These are phyloP conservation scores for Tylopilus vinaceipallidus DNA, from an alignment of 768 basidiomycete genomes.

Conservation along the genomic window DNA sequence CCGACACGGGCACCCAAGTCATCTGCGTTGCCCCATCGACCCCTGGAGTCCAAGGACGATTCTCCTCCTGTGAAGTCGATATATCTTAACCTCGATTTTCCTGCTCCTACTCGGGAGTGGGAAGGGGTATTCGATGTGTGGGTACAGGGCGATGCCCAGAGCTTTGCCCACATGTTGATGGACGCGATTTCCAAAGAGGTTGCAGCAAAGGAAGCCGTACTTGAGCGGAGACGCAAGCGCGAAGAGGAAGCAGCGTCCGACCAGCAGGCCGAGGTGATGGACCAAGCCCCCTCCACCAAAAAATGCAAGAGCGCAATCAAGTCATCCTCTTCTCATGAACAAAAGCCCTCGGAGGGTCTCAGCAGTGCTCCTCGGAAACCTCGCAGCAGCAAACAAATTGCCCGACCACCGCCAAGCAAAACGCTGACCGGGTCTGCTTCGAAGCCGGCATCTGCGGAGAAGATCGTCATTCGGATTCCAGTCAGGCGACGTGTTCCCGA, in stretches of 20 bases:
- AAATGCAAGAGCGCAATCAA: slow-evolving; percentile 24
- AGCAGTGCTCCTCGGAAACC: slow-evolving; percentile 31
- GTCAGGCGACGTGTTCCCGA: slow-evolving; percentile 12
- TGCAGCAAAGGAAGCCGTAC: slow-evolving; percentile 49
- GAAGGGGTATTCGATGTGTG: slow-evolving; percentile 88
- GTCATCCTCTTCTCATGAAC: slow-evolving; percentile 18
- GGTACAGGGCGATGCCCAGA: slow-evolving; percentile 86
- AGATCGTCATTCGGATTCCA: slow-evolving; percentile 27
- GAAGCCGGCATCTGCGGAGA: slow-evolving; percentile 23
- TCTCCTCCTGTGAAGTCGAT: slow-evolving; percentile 61
- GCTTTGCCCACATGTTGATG: slow-evolving; percentile 62
- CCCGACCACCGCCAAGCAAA: slow-evolving; percentile 18
- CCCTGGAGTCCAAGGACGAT: slow-evolving; percentile 39
- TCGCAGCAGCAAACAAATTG: slow-evolving; percentile 20
- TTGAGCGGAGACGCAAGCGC: slow-evolving; percentile 55
- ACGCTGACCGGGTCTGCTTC: slow-evolving; percentile 13
- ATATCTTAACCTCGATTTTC: slow-evolving; percentile 86
- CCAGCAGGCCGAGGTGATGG: slow-evolving; percentile 11
- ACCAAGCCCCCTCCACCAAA: slow-evolving; percentile 21
- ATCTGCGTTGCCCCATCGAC: slow-evolving; percentile 46
- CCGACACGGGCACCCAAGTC: slow-evolving; percentile 40
- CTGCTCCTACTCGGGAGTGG: slow-evolving; percentile 83
- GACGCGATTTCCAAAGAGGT: slow-evolving; percentile 57
- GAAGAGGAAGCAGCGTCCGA: slow-evolving; percentile 43
- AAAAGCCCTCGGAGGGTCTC: slow-evolving; percentile 25